Conservation (phyloP, 169 alveolate species). For the Plasmodium vinckei region DNA sequence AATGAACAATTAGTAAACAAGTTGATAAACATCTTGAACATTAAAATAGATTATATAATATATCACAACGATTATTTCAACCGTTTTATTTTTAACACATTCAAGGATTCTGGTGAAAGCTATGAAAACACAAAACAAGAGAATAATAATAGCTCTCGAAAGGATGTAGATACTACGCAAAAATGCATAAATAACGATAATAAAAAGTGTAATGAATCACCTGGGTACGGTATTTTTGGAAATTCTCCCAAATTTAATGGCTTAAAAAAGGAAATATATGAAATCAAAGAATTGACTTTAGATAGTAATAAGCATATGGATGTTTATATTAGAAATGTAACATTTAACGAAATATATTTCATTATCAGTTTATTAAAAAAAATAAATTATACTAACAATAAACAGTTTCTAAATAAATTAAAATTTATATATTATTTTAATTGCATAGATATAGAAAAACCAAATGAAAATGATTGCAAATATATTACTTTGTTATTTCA, state of each 20-base stretch:
- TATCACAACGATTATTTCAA: constrained; percentile 27
- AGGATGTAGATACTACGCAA: too few relatives aligned
- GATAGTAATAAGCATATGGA: background rate
- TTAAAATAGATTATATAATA: constrained; percentile 46
- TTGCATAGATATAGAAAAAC: constrained; percentile 26
- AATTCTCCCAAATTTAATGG: too few relatives aligned
- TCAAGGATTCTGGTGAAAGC: too few relatives aligned
- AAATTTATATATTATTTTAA: constrained; percentile 64
- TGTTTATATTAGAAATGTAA: background rate
- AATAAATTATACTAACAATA: constrained; percentile 1
- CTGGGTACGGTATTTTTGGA: too few relatives aligned
- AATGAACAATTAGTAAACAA: constrained; percentile 40
- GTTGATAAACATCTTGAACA: constrained; percentile 30
- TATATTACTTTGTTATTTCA: constrained; percentile 50
- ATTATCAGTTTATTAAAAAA: constrained; percentile 22
- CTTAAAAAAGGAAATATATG: too few relatives aligned
- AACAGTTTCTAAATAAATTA: constrained; percentile 28
- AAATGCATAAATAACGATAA: too few relatives aligned
- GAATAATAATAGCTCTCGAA: too few relatives aligned
- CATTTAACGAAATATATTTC: constrained; percentile 23
- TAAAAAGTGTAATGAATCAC: too few relatives aligned
- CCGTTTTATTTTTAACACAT: background rate
- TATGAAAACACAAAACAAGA: too few relatives aligned
- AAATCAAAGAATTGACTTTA: background rate
- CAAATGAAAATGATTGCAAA: constrained; percentile 40